Percentiles rank a stretch among this genome's conserved stretches.
phyloP scores from a whole-genome alignment of 768 basidiomycete species.

The Boletellus ananiceps region DNA sequence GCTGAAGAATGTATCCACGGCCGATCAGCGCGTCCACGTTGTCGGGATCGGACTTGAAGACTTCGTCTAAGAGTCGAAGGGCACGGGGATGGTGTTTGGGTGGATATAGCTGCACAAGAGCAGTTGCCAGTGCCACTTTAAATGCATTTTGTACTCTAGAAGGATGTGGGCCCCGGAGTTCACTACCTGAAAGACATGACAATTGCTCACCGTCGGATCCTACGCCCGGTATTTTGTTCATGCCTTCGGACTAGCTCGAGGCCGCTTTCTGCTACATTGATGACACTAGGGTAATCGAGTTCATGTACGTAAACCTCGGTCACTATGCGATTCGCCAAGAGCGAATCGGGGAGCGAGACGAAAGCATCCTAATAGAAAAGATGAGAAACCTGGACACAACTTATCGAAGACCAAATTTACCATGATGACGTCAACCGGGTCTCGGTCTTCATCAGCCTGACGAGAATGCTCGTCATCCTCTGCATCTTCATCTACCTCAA shows the following conservation, averaged over 20 bases:
- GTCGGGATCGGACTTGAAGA: constrained; percentile 58
- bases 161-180: not conserved
- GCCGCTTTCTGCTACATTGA: constrained; percentile 68
- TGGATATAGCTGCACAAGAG: constrained; percentile 79
- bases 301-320: constrained; percentile 63
- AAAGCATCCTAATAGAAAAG: constrained; percentile 48
- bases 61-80: constrained; percentile 62
- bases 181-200: not conserved
- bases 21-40: constrained; percentile 69
- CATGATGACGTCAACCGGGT: constrained; percentile 56
- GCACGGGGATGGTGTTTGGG: constrained; percentile 89
- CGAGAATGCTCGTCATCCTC: constrained; percentile 12
- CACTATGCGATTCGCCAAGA: constrained; percentile 64
- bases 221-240: constrained; percentile 56
- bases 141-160: constrained; percentile 62
- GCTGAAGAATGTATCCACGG: constrained; percentile 67
- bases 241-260: constrained; percentile 49
- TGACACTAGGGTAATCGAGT: constrained; percentile 68
- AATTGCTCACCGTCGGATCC: constrained; percentile 43
- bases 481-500: constrained; percentile 37
- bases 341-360: constrained; percentile 45
- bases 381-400: not conserved
- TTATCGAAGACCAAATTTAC: constrained; percentile 37
- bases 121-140: constrained; percentile 65
- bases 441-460: constrained; percentile 33